Evolutionary conservation across 2,329 filamentous ascomycete genomes (phyloP).

Genomic region (Nothophaeocryptopus gaeumannii): DNA sequence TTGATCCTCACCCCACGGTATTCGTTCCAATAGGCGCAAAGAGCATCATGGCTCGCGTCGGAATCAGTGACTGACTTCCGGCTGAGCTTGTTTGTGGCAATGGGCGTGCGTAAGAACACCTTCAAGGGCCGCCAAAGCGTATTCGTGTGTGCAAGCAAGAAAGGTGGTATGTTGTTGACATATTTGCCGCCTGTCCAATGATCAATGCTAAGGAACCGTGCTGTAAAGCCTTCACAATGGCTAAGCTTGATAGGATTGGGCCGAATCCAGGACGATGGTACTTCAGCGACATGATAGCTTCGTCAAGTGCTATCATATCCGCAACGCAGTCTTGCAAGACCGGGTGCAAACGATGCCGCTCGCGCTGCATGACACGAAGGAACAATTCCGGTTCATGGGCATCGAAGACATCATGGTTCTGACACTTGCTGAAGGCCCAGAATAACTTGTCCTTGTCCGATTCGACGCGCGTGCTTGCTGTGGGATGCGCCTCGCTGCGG

Average conservation of each 20-base stretch:
- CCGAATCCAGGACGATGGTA: not conserved
- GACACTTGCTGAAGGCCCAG: not conserved
- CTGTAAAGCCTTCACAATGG: no score
- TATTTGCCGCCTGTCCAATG: no score
- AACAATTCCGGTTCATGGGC: not conserved
- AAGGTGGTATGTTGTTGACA: not conserved
- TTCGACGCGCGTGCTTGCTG: not conserved
- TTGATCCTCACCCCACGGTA: not conserved
- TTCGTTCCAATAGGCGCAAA: not conserved
- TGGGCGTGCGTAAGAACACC: not conserved
- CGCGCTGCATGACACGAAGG: not conserved
- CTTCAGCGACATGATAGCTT: slow-evolving; percentile 1
- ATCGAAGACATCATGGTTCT: not conserved
- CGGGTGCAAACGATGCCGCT: not conserved
- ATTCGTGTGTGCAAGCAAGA: no score
- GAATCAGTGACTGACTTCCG: not conserved
- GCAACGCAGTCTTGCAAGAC: not conserved
- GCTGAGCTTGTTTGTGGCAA: not conserved
- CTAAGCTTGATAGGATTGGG: no score
- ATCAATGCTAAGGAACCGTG: no score
- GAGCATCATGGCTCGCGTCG: slow-evolving; percentile 1
- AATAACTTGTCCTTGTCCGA: slow-evolving; percentile 1
- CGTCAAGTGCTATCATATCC: slow-evolving; percentile 3
- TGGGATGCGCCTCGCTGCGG: not conserved
- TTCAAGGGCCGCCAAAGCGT: not conserved